Evolutionary conservation across 2,329 filamentous ascomycete genomes (phyloP), one percentile per base, ranked within the genome.

Genomic region (Blastomyces percursus): DNA sequence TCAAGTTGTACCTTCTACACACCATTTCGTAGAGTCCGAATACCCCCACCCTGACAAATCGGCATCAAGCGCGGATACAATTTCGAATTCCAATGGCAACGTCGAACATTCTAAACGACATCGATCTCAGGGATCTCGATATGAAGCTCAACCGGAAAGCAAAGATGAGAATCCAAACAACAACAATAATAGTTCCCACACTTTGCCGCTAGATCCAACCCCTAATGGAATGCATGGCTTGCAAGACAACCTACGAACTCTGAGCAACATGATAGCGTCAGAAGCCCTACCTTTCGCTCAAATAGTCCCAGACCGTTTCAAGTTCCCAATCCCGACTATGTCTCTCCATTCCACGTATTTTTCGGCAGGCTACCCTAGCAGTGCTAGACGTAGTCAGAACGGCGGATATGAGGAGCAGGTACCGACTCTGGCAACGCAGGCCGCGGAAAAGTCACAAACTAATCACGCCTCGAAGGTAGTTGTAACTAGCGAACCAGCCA

Each of bases 211-310:
- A 11, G 44, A 59, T 40, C 42, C 51, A 61, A 14, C 59, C 62
- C 6, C 64, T 61, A 27, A 64, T 64, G 48, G 64, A 64, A 59
- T 61, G 62, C 59, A 19, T 64, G 60, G n/a, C 44, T 35, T 12
- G 48, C 44, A 50, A 12, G 56, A 58, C 56, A 44, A 19, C 19
- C 16, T 19, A 16, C 61, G 40, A 21, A n/a, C 21, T n/a, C 51
- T 32, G 24, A 48, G 21, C 35, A 48, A 24, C 40, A 64, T 63
- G 30, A 68, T 64, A 51, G 71, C 70, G 12, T 71, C 65, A 54
- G 71, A 72, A 32, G 68, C 66, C 38, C 61, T 77, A 7, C 72
- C 74, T 32, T 77, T 73, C 35, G 76, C 76, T 11, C 76, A 78
- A 63, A 62, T 69, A 50, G 66, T 74, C 24, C 69, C 71, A 12